Base-by-base conservation (phyloP, 1,284 basidiomycete genomes). In the Cutaneotrichosporon sp. region DNA sequence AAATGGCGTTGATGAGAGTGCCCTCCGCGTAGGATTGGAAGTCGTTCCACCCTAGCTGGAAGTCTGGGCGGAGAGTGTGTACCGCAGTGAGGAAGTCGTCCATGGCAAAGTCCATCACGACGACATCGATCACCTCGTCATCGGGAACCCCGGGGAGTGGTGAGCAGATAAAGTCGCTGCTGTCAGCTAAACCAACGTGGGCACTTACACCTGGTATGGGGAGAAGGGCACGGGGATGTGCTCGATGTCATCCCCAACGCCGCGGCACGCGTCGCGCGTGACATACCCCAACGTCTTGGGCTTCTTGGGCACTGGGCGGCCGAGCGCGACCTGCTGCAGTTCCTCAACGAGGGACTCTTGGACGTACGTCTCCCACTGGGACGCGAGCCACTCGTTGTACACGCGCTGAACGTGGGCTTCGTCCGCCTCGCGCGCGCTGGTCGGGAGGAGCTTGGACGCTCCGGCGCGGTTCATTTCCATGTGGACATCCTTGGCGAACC, bases 31-130 rank as follows among this genome's bases (percentile, higher is more conserved):
- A 75, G 6, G 68, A 63, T 59, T 64, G 57, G 55, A 71, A 67
- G 39, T 68, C 60, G 25, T 46, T 51, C 19, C 54, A 51, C 7
- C 52, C 52, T 10, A 74, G 43, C 17, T 63, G 51, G 10, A 57
- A 47, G 5, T 57, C 46, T 0, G 70, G 71, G 20, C 67, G 67
- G 7, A 75, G 54, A 6, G 58, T 55, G 45, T 67, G 61, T 12
- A 71, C 71, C 8, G 72, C 71, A 7, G 60, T 56, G 27, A 72
- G 41, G 52, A 74, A 71, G 49, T 75, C 74, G 39, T 70, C 68
- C 46, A 74, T 53, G 5, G 69, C 64, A 57, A 74, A 75, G 54
- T 72, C 70, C 72, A 74, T 72, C 20, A 66, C 62, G 4, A 73
- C 67, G 2, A 73, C 71, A 49, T 71, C 70, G 25, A 75, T 63